Conservation (phyloP, 2,329 filamentous ascomycete genomes). For the Hysterium pulicare region DNA sequence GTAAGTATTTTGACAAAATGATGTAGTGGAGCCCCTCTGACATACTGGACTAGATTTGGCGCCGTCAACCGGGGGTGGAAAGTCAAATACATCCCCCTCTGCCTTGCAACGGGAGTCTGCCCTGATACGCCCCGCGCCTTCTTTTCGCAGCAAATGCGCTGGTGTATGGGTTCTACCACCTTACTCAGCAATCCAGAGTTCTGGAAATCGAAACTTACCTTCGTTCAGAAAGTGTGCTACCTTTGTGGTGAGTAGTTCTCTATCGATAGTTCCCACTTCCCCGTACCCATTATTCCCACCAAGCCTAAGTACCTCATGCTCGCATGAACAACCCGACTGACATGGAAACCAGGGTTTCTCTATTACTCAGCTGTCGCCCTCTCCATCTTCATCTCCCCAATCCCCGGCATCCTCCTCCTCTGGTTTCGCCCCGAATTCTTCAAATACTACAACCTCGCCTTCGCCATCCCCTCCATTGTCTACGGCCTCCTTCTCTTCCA, state of each 20-base stretch:
- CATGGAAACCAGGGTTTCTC: slow-evolving; percentile 16
- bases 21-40: too few species aligned
- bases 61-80: slow-evolving; percentile 45
- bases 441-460: slow-evolving; percentile 46
- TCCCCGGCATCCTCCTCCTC: slow-evolving; percentile 42
- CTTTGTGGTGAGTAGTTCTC: slow-evolving; percentile 36
- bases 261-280: slow-evolving; percentile 5
- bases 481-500: slow-evolving; percentile 41
- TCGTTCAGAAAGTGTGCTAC: slow-evolving; percentile 44
- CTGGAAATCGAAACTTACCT: slow-evolving; percentile 37
- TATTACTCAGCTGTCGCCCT: slow-evolving; percentile 43
- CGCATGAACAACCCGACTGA: background rate
- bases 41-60: too few species aligned
- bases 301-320: too few species aligned
- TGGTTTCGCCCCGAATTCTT: slow-evolving; percentile 41
- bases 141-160: slow-evolving; percentile 46
- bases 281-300: too few species aligned
- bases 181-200: slow-evolving; percentile 34
- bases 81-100: slow-evolving; percentile 42
- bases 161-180: slow-evolving; percentile 32
- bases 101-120: slow-evolving; percentile 43
- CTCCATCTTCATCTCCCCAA: slow-evolving; percentile 41
- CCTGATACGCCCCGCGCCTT: slow-evolving; percentile 43
- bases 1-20: too few species aligned
- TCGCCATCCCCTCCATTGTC: slow-evolving; percentile 41